Conservation (phyloP, 805 yeast genomes). For the Candida golubevii region DNA sequence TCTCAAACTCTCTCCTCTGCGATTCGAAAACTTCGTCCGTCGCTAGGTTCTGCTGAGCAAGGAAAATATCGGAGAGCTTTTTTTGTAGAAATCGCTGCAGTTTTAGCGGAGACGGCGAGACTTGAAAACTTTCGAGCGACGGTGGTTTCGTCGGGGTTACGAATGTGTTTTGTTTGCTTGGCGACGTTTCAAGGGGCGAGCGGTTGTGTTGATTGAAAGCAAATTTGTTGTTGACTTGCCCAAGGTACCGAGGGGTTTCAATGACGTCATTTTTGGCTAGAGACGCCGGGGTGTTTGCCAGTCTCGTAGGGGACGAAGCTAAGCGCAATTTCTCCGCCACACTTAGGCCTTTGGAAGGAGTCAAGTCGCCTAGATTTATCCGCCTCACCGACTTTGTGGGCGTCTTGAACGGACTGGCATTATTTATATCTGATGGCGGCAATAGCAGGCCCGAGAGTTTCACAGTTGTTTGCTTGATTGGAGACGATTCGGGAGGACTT, state of each 20-base stretch:
- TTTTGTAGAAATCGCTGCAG: conserved; percentile 27
- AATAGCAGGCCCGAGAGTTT: not conserved
- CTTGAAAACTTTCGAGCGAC: conserved; percentile 23
- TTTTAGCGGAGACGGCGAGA: conserved; percentile 46
- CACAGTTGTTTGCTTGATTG: conserved; percentile 20
- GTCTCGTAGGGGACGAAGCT: conserved; percentile 10
- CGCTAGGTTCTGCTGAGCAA: conserved; percentile 40
- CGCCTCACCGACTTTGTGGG: conserved; percentile 26
- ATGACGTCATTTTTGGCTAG: not conserved
- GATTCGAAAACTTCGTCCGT: conserved; percentile 16
- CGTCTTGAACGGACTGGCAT: conserved; percentile 26
- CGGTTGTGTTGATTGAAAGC: conserved; percentile 8
- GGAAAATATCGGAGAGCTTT: conserved; percentile 42
- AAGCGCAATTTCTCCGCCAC: conserved; percentile 9
- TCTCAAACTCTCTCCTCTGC: conserved; percentile 15
- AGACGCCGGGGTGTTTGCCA: not conserved
- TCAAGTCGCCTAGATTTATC: conserved; percentile 13
- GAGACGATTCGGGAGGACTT: conserved; percentile 44
- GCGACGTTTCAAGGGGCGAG: conserved; percentile 5
- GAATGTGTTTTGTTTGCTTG: not conserved
- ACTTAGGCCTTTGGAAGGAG: conserved; percentile 13
- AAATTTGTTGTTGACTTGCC: conserved; percentile 13
- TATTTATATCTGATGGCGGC: not conserved
- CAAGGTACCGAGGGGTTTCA: conserved; percentile 16
- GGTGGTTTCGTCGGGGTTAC: conserved; percentile 16